These are phyloP conservation scores for Rhinocladiella mackenziei DNA, from an alignment of 2,329 filamentous ascomycete genomes.

Conservation along the genomic window DNA sequence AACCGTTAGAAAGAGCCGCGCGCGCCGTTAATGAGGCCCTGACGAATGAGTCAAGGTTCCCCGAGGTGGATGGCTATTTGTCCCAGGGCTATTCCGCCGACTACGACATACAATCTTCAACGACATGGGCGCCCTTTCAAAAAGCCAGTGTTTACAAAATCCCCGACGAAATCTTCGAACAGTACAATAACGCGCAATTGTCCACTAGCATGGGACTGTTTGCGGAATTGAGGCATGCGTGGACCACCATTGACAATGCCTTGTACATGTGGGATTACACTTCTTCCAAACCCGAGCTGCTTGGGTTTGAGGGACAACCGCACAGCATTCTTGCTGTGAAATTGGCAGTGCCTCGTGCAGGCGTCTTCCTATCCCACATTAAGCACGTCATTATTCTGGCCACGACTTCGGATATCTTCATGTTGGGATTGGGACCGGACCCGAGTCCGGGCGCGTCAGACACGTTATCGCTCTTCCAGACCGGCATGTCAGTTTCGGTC, in stretches of 20 bases:
- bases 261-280: conserved; percentile 98
- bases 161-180: conserved; percentile 85
- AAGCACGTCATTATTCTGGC: conserved; percentile 86
- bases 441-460: conserved; percentile 57
- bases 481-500: conserved; percentile 74
- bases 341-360: conserved; percentile 74
- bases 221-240: conserved; percentile 89
- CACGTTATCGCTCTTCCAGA: conserved; percentile 74
- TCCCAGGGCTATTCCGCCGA: conserved; percentile 89
- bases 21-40: conserved; percentile 77
- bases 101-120: conserved; percentile 69
- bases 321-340: conserved; percentile 89
- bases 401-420: conserved; percentile 75
- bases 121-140: conserved; percentile 84
- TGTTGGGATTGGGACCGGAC: conserved; percentile 76
- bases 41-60: conserved; percentile 69
- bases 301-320: conserved; percentile 85
- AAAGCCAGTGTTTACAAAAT: conserved; percentile 82
- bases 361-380: conserved; percentile 82
- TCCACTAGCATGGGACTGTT: conserved; percentile 94
- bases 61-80: conserved; percentile 84
- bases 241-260: conserved; percentile 92
- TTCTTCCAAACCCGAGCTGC: conserved; percentile 80
- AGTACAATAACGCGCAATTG: conserved; percentile 82
- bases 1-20: conserved; percentile 74